Conservation (phyloP, 2,329 filamentous ascomycete genomes). For the Sporothrix pseudoabietina region DNA sequence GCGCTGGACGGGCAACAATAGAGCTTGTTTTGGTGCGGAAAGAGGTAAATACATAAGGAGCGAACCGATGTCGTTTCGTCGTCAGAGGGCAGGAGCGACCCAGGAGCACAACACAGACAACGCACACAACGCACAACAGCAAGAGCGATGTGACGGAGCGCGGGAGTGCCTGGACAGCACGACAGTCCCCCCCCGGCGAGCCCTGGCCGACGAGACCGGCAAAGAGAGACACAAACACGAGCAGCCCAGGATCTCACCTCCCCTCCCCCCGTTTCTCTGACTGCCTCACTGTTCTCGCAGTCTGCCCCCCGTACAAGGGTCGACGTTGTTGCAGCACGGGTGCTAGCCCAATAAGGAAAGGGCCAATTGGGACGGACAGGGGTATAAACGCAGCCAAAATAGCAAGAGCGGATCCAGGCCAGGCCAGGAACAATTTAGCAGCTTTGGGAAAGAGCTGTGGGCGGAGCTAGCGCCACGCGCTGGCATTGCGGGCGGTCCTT, state of each 20-base stretch:
- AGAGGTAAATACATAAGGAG: conserved; percentile 8
- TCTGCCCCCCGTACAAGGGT: conserved; percentile 24
- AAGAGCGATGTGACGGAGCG: conserved; percentile 9
- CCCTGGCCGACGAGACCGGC: conserved; percentile 2
- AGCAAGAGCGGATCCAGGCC: neutral
- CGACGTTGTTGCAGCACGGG: conserved; percentile 20
- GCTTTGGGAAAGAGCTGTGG: neutral
- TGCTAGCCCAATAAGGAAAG: conserved; percentile 21
- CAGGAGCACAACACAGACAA: neutral
- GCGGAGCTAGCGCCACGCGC: conserved; percentile 5
- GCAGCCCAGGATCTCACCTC: neutral
- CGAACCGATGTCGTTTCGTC: neutral
- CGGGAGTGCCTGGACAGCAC: conserved; percentile 8
- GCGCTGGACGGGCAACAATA: conserved; percentile 8
- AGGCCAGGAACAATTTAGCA: conserved; percentile 19
- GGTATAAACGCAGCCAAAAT: conserved; percentile 18
- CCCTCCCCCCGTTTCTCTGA: neutral
- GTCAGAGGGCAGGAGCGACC: conserved; percentile 11
- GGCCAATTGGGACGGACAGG: neutral
- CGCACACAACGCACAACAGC: neutral
- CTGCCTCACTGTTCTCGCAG: neutral
- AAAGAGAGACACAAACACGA: conserved; percentile 8
- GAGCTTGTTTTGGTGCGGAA: neutral
- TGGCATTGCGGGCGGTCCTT: neutral
- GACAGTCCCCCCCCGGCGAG: neutral